Percentiles rank a stretch among this genome's conserved stretches.
Conservation (phyloP, 352 stramenopile species). For the Pythium angustatum region DNA sequence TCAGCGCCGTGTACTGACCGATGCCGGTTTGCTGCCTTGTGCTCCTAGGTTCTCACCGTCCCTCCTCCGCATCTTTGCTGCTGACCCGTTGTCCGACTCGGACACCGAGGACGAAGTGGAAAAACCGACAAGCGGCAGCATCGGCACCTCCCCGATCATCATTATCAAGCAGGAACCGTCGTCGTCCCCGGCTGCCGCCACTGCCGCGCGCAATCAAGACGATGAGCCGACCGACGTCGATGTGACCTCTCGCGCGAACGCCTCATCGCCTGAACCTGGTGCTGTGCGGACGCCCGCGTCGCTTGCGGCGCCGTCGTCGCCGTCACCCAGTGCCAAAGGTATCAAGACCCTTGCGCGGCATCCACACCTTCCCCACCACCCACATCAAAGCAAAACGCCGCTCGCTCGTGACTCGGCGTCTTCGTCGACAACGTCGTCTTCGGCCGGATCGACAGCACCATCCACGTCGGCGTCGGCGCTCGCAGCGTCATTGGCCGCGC, state of each 20-base stretch:
- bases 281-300: slow-evolving; percentile 19
- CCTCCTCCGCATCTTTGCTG: slow-evolving; percentile 13
- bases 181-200: not conserved
- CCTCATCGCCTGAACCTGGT: slow-evolving; percentile 18
- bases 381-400: slow-evolving; percentile 8
- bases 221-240: slow-evolving; percentile 10
- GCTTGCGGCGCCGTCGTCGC: slow-evolving; percentile 24
- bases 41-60: slow-evolving; percentile 25
- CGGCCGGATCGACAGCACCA: too few species aligned
- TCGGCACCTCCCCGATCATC: not conserved
- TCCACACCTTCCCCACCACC: slow-evolving; percentile 1
- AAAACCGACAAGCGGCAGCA: not conserved
- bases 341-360: slow-evolving; percentile 18
- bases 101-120: slow-evolving; percentile 17
- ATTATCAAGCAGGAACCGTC: not conserved
- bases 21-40: not conserved
- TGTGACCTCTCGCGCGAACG: slow-evolving; percentile 11
- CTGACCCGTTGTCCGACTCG: slow-evolving; percentile 8
- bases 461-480: not conserved
- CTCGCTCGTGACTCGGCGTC: not conserved
- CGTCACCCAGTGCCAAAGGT: slow-evolving; percentile 26
- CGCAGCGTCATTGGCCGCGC: not conserved
- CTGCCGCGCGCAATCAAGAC: slow-evolving; percentile 1
- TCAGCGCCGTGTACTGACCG: slow-evolving; percentile 3
- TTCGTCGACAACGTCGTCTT: not conserved